Conservation (phyloP, 768 basidiomycete genomes). For the Sarcodon aspratus region DNA sequence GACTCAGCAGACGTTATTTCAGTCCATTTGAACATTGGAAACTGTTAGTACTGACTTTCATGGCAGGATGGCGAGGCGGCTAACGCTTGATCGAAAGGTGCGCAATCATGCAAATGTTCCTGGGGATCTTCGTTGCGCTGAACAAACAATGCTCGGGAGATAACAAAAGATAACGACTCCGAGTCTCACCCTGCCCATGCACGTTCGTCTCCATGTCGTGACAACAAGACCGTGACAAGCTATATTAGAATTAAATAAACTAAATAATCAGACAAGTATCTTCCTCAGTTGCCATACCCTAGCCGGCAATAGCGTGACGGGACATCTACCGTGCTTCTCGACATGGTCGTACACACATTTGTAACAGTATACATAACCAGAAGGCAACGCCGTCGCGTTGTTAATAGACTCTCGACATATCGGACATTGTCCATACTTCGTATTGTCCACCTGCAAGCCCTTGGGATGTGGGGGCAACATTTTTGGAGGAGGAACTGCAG, state of each 20-base stretch:
- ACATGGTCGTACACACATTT: conserved; percentile 81
- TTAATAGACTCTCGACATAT: conserved; percentile 61
- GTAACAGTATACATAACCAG: conserved; percentile 93
- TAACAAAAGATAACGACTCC: too few relatives aligned
- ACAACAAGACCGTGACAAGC: background rate
- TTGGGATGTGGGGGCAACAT: conserved; percentile 67
- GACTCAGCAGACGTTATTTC: background rate
- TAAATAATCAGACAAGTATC: conserved; percentile 53
- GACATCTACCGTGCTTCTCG: conserved; percentile 68
- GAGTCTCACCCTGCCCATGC: conserved; percentile 17
- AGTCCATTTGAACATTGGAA: too few relatives aligned
- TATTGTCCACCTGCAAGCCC: conserved; percentile 51
- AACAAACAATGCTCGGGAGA: too few relatives aligned
- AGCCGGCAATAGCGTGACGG: conserved; percentile 72
- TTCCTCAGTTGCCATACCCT: conserved; percentile 79
- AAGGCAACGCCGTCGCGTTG: conserved; percentile 85
- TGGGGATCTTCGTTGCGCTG: too few relatives aligned
- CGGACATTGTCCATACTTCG: conserved; percentile 74
- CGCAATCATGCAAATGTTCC: too few relatives aligned
- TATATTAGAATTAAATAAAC: background rate
- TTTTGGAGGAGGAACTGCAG: conserved; percentile 65
- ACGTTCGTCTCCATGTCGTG: conserved; percentile 30
- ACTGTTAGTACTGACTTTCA: too few relatives aligned
- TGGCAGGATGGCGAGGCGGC: too few relatives aligned
- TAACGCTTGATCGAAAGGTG: too few relatives aligned